Conservation (phyloP, 768 basidiomycete species). For the Mycena crocata region DNA sequence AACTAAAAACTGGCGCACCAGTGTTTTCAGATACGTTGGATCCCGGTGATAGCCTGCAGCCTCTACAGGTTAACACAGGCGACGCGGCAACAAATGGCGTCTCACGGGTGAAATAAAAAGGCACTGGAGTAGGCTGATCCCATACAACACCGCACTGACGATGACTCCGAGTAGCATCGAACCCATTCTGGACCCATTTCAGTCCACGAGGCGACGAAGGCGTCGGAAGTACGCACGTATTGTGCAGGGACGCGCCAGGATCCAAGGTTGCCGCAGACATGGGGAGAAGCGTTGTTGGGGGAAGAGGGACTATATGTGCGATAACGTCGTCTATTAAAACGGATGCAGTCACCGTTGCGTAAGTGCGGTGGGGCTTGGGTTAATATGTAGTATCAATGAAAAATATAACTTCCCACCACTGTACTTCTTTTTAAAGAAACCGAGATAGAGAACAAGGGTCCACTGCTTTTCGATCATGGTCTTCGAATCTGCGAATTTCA, state of each 20-base stretch:
- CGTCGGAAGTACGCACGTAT: constrained; percentile 39
- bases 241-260: constrained; percentile 43
- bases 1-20: constrained; percentile 47
- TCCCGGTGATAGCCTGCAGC: constrained; percentile 54
- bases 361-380: too few relatives aligned
- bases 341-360: too few relatives aligned
- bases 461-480: too few relatives aligned
- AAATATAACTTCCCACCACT: too few relatives aligned
- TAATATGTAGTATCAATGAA: too few relatives aligned
- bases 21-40: constrained; percentile 51
- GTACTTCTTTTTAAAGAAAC: too few relatives aligned
- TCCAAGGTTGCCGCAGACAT: constrained; percentile 43
- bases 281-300: too few relatives aligned
- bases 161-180: constrained; percentile 58
- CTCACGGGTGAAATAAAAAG: constrained; percentile 59
- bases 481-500: too few relatives aligned
- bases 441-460: too few relatives aligned
- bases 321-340: too few relatives aligned
- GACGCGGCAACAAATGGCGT: background rate
- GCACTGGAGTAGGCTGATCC: constrained; percentile 59
- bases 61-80: background rate
- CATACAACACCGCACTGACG: constrained; percentile 49
- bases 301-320: too few relatives aligned
- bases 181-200: constrained; percentile 49
- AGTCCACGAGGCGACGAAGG: background rate